Evolutionary conservation across 1,139 yeast genomes (phyloP).

Genomic region (Pichiaceae sp.): DNA sequence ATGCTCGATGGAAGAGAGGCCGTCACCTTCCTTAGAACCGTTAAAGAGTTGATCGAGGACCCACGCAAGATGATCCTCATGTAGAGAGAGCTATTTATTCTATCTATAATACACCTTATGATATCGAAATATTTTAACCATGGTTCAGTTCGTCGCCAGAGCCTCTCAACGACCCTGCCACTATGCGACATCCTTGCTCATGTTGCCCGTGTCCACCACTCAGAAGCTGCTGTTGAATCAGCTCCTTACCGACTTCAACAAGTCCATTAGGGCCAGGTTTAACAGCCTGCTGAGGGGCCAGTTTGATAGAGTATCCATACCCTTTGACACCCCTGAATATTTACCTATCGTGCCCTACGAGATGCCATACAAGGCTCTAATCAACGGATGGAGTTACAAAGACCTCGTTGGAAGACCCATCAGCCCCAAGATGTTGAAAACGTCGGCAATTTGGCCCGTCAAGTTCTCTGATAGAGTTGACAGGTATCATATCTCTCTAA

Average conservation of each 20-base stretch:
- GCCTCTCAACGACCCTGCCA: too few species aligned
- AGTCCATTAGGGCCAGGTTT: constrained; percentile 2
- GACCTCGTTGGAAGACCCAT: constrained; percentile 11
- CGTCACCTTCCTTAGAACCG: constrained; percentile 90
- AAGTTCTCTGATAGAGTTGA: constrained; percentile 8
- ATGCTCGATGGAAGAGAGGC: constrained; percentile 99
- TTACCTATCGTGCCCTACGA: constrained; percentile 9
- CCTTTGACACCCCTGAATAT: constrained; percentile 1
- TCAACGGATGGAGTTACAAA: constrained; percentile 10
- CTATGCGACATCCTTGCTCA: too few species aligned
- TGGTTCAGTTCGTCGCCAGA: too few species aligned
- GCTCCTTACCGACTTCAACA: constrained; percentile 2
- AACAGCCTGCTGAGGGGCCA: constrained; percentile 5
- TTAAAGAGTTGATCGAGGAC: constrained; percentile 96
- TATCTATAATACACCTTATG: too few species aligned
- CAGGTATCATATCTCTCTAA: constrained; percentile 15
- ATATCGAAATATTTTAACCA: too few species aligned
- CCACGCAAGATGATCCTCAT: constrained; percentile 94
- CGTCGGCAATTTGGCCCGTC: constrained; percentile 10
- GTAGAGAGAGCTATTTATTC: constrained; percentile 7
- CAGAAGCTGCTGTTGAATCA: constrained; percentile 1
- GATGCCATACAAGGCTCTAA: constrained; percentile 16
- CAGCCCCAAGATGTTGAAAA: constrained; percentile 11
- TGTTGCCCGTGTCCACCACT: too few species aligned
- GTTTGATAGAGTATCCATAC: constrained; percentile 3